These are phyloP conservation scores for Avena insularis DNA, from an alignment of 176 grass and related monocot species.

Conservation along the genomic window DNA sequence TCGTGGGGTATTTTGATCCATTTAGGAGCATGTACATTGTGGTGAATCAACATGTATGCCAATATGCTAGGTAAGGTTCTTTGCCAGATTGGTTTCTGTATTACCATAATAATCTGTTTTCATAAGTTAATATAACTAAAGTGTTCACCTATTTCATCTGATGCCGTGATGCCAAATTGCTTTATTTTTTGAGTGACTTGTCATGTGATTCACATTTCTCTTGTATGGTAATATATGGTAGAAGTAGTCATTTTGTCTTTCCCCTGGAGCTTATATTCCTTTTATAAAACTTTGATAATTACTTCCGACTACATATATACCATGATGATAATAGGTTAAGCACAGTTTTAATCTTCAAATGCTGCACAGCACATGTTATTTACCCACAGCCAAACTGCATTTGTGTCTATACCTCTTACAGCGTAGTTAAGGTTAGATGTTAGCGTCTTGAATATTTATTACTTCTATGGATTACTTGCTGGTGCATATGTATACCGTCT, in stretches of 20 bases:
- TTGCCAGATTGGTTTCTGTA: constrained; percentile 36
- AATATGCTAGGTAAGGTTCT: constrained; percentile 38
- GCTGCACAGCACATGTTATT: constrained; percentile 11
- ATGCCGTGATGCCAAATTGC: neutral
- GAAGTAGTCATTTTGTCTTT: constrained; percentile 20
- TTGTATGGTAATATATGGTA: neutral
- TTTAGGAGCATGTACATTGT: constrained; percentile 8
- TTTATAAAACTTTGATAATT: neutral
- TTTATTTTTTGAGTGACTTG: neutral
- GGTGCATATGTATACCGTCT: neutral
- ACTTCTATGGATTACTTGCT: neutral
- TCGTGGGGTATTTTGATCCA: constrained; percentile 57
- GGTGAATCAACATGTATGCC: constrained; percentile 39
- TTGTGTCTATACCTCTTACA: neutral
- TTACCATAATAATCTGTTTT: neutral
- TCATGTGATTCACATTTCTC: neutral
- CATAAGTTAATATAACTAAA: neutral
- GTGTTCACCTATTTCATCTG: neutral
- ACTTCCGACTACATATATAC: neutral
- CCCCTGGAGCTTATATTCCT: neutral
- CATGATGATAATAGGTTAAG: neutral
- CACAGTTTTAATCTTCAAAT: constrained; percentile 4
- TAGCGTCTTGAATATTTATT: neutral
- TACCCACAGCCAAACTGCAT: neutral
- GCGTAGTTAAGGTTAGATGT: neutral